Evolutionary conservation across 2,329 filamentous ascomycete genomes (phyloP).

Genomic region (Penicillium sp.): DNA sequence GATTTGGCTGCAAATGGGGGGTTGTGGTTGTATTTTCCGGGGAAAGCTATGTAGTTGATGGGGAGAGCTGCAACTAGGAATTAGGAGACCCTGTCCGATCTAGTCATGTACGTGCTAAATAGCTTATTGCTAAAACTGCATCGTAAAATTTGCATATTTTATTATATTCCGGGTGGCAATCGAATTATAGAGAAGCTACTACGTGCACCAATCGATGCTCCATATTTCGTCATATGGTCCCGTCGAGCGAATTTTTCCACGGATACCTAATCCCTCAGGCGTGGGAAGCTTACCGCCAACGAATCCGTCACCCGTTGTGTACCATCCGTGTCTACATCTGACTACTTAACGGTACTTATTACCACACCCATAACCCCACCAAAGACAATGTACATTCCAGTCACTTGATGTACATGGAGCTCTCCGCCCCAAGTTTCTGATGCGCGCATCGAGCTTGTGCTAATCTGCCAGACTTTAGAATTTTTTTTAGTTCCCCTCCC

Average conservation of each 20-base stretch:
- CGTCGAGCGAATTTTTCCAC: neutral
- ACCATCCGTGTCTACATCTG: neutral
- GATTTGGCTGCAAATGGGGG: neutral
- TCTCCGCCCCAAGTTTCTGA: constrained; percentile 10
- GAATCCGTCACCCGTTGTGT: constrained; percentile 8
- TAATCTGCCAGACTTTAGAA: constrained; percentile 17
- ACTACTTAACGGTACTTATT: constrained; percentile 11
- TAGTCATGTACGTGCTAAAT: neutral
- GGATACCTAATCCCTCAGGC: constrained; percentile 3
- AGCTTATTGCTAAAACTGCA: neutral
- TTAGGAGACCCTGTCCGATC: neutral
- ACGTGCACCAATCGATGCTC: neutral
- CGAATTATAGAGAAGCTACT: neutral
- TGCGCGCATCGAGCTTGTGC: constrained; percentile 18
- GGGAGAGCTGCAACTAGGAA: neutral
- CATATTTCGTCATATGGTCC: neutral
- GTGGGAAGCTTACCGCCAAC: constrained; percentile 1
- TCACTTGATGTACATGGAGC: constrained; percentile 17
- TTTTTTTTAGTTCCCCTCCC: constrained; percentile 12
- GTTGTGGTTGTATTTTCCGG: neutral
- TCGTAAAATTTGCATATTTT: neutral
- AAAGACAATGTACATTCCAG: neutral
- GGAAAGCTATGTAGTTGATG: neutral
- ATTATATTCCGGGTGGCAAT: neutral
- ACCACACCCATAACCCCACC: neutral